These are phyloP conservation scores for Lecanicillium sp. DNA, from an alignment of 2,329 filamentous ascomycete genomes.

Conservation along the genomic window DNA sequence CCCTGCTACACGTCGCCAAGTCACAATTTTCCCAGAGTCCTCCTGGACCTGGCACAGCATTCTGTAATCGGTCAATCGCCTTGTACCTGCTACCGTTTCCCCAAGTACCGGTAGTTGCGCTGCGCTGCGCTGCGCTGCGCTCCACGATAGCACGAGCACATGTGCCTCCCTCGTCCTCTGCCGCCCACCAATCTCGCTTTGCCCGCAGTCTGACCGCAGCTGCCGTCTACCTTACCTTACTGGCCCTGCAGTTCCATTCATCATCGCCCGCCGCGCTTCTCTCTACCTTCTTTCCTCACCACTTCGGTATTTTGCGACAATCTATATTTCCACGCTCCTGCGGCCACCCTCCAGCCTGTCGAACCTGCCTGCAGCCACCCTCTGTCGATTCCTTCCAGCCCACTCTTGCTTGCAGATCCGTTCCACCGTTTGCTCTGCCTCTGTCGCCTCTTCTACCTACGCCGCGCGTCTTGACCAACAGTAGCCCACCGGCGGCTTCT, in stretches of 20 bases:
- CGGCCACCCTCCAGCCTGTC: not conserved
- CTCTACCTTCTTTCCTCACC: not conserved
- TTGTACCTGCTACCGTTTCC: slow-evolving; percentile 1
- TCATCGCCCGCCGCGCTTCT: not conserved
- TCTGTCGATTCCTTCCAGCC: not conserved
- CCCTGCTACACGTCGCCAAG: too few species aligned
- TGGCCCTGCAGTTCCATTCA: not conserved
- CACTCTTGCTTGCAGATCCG: not conserved
- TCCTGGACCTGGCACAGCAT: not conserved
- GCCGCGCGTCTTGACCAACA: slow-evolving; percentile 10
- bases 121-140: too few species aligned
- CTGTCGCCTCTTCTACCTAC: not conserved
- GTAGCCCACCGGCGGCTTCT: slow-evolving; percentile 1
- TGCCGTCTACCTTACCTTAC: not conserved
- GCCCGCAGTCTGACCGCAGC: slow-evolving; percentile 2
- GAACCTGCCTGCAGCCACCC: not conserved
- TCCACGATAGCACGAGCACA: not conserved
- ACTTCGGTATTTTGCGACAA: too few species aligned
- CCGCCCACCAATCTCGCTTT: not conserved
- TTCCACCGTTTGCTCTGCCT: not conserved
- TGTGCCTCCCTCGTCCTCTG: not conserved
- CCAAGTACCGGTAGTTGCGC: too few species aligned
- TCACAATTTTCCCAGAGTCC: not conserved
- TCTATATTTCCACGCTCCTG: not conserved
- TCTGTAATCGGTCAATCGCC: not conserved